Evolutionary conservation across 257 asterid species (phyloP), one percentile per base, ranked within the genome.

Genomic region (Jasminum sambac): DNA sequence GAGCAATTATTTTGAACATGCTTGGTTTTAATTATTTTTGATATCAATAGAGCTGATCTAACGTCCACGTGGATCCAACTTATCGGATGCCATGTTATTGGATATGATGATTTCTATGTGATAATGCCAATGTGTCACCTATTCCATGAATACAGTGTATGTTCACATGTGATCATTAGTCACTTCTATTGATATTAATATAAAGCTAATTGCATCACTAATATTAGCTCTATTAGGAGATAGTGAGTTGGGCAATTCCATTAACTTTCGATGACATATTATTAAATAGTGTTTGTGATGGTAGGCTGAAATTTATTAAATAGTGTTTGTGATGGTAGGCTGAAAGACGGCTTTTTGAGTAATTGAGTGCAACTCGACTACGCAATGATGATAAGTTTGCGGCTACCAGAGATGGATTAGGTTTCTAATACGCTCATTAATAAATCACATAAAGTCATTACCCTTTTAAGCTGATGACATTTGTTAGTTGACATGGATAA

Each of bases 201-300:
- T 30, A n/a, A n/a, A n/a, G n/a, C n/a, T n/a, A n/a, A 62, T 39
- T 66, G 55, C 40, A 68, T 62, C 25, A 62, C 36, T 59, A 16
- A 26, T 73, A 66, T 70, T n/a, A n/a, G n/a, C n/a, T n/a, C n/a
- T n/a, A n/a, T n/a, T 40, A 24, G 46, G 61, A 59, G 68, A 46
- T 55, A 74, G 85, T 80, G 89, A 85, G 86, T 83, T 83, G 86
- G 90, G 94, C 78, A 80, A 64, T 77, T 69, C 75, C 81, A 78
- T 84, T 77, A 74, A 44, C 72, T 68, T 59, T 30, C 52, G 39
- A 8, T 44, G 66, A 23, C 44, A 37, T 67, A 17, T 50, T n/a
- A 19, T 58, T 44, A 34, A 55, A 2, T 55, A 55, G 34, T 72
- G 44, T 37, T 68, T 17, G 16, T 73, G 60, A 70, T 78, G 84